Conservation (phyloP, 345 rosid genomes). For the Physaria fendleri region DNA sequence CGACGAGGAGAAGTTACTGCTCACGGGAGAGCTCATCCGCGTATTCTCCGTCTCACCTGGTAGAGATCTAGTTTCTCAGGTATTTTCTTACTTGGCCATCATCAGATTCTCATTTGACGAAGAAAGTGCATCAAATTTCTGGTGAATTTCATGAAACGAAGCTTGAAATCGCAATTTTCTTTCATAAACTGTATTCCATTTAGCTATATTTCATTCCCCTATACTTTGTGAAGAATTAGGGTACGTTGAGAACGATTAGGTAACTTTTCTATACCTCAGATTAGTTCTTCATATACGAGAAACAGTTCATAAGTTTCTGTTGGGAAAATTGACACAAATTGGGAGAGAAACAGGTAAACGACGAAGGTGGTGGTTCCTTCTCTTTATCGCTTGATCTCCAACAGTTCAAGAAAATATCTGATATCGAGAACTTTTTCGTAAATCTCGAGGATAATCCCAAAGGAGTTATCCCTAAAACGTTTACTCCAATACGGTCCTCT, state of each 20-base stretch:
- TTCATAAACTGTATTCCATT: background rate
- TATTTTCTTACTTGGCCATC: background rate
- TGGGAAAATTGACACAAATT: slow-evolving; percentile 4
- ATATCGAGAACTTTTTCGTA: slow-evolving; percentile 47
- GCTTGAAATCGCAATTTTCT: background rate
- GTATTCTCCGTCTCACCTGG: slow-evolving; percentile 59
- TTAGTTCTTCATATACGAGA: background rate
- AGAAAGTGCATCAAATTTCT: background rate
- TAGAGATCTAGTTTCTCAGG: slow-evolving; percentile 57
- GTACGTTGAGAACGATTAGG: background rate
- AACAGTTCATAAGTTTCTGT: background rate
- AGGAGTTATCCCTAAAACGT: slow-evolving; percentile 61
- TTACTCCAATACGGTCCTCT: slow-evolving; percentile 69
- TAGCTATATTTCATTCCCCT: background rate
- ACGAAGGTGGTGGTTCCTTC: slow-evolving; percentile 42
- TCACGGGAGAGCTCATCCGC: slow-evolving; percentile 51
- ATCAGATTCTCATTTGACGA: background rate
- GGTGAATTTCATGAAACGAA: background rate
- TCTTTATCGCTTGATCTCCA: slow-evolving; percentile 64
- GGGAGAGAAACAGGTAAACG: slow-evolving; percentile 48
- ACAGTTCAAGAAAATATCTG: slow-evolving; percentile 50
- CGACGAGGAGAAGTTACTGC: slow-evolving; percentile 46
- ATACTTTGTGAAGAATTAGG: background rate
- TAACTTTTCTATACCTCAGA: background rate
- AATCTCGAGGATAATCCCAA: slow-evolving; percentile 66